These are phyloP conservation scores for Cytospora paraplurivora DNA, from an alignment of 2,329 filamentous ascomycete genomes.

Conservation along the genomic window DNA sequence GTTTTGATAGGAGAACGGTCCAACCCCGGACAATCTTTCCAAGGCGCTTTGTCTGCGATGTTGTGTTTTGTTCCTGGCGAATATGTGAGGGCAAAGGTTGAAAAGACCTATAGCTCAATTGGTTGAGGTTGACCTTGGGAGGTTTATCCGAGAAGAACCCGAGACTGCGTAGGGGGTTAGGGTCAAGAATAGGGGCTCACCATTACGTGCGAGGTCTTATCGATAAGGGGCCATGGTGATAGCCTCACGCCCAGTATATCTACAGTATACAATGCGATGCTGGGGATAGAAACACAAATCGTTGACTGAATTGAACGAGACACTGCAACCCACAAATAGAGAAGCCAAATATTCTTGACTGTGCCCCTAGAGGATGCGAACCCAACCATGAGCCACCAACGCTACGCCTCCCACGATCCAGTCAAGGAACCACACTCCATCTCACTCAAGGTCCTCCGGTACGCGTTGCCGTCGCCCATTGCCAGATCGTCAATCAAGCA, in stretches of 20 bases:
- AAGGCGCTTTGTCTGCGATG: background rate
- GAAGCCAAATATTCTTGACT: background rate
- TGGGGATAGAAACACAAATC: too few species aligned
- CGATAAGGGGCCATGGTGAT: conserved; percentile 17
- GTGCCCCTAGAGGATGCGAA: background rate
- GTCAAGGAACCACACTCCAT: conserved; percentile 77
- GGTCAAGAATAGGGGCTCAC: background rate
- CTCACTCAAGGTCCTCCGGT: conserved; percentile 76
- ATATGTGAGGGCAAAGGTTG: background rate
- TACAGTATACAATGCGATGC: too few species aligned
- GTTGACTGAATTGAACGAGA: background rate
- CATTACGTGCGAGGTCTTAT: conserved; percentile 5
- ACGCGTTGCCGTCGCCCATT: conserved; percentile 31
- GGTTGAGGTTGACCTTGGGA: too few species aligned
- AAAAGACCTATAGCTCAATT: background rate
- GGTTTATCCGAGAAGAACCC: too few species aligned
- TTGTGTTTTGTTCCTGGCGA: background rate
- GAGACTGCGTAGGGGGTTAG: conserved; percentile 5
- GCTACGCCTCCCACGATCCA: conserved; percentile 58
- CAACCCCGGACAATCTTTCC: background rate
- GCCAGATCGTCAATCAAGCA: conserved; percentile 18
- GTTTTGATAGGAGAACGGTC: background rate
- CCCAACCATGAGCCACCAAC: conserved; percentile 57
- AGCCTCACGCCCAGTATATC: conserved; percentile 2
- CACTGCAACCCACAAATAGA: too few species aligned